Evolutionary conservation across 1,284 basidiomycete species (phyloP).

Genomic region (Sporisorium scitamineum): DNA sequence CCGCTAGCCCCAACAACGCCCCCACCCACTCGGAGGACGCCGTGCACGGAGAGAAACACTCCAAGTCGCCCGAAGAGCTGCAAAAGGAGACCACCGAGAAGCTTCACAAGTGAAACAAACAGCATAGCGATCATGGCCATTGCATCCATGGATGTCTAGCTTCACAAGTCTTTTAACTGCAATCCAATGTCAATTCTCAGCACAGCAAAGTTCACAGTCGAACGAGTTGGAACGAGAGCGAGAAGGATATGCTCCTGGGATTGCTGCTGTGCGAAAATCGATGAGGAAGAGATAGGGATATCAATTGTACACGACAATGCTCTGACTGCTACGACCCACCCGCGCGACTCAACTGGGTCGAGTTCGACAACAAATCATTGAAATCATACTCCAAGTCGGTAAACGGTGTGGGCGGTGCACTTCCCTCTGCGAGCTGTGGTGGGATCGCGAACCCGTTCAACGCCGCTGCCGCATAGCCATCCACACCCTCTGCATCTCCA

Average conservation of each 20-base stretch:
- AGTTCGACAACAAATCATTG: conserved; percentile 23
- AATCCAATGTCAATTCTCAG: neutral
- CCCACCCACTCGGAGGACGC: conserved; percentile 54
- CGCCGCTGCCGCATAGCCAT: neutral
- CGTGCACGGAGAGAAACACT: conserved; percentile 54
- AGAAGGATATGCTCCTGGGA: no score
- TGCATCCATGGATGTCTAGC: neutral
- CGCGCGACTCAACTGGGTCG: conserved; percentile 10
- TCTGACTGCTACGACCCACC: neutral
- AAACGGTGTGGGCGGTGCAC: conserved; percentile 7
- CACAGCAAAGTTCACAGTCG: no score
- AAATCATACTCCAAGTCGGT: conserved; percentile 25
- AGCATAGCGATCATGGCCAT: neutral
- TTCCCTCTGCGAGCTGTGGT: neutral
- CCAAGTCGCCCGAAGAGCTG: conserved; percentile 45
- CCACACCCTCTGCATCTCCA: neutral
- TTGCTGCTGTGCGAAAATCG: no score
- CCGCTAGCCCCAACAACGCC: conserved; percentile 13
- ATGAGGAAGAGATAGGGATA: no score
- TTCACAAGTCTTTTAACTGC: neutral
- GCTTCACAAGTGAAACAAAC: conserved; percentile 15
- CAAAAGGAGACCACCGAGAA: conserved; percentile 50
- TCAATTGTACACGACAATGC: no score
- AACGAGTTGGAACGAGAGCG: no score
- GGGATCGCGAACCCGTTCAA: neutral